Evolutionary conservation across 257 asterid genomes (phyloP).

Genomic region (Solanum bulbocastanum): DNA sequence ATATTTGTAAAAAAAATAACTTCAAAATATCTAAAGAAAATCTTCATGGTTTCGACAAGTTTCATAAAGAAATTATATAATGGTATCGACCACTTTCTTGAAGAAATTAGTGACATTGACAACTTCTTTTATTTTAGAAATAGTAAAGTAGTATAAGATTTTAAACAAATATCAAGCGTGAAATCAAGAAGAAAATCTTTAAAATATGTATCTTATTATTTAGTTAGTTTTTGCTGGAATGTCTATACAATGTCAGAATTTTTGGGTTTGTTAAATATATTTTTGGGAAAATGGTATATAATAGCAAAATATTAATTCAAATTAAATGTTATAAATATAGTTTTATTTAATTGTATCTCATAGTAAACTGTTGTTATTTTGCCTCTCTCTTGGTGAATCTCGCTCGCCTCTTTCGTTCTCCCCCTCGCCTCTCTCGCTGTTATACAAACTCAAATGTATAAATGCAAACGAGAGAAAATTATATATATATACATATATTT

Average conservation of each 20-base stretch:
- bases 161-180: neutral
- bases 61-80: neutral
- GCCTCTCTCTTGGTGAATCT: no score
- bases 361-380: no score
- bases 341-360: no score
- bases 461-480: no score
- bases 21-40: neutral
- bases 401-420: no score
- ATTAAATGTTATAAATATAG: no score
- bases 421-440: no score
- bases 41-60: neutral
- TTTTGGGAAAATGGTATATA: no score
- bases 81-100: neutral
- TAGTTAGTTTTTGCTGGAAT: neutral
- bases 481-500: no score
- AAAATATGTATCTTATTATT: no score
- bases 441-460: no score
- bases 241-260: neutral
- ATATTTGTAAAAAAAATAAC: neutral
- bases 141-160: neutral
- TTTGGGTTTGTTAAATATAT: neutral
- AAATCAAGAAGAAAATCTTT: neutral
- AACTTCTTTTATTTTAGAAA: neutral
- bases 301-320: no score
- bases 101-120: neutral